Base-by-base conservation (phyloP, 345 rosid genomes). In the Streptanthus diversifolius region DNA sequence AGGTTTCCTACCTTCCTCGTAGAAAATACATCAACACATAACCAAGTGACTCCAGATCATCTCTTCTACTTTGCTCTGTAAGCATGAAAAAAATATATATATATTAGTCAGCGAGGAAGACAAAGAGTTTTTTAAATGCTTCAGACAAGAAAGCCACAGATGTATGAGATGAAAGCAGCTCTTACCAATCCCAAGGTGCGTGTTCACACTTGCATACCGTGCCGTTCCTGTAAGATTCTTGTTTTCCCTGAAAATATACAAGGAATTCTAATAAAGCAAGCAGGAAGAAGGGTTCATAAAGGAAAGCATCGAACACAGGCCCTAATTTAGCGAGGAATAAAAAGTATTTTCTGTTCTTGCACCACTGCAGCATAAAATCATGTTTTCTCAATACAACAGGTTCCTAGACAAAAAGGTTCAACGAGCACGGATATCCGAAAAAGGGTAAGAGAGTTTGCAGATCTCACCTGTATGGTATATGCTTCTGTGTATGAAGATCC, bases 151-250 rank as follows among this genome's bases (percentile, higher is more conserved):
- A 37, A 68, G 3, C 47, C 6, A 43, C 14, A 0, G 24, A 24
- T 37, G 57, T 35, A 21, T 27, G 27, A 68, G 9, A 41, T n/a
- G 51, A 39, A 30, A 53, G 15, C 45, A 55, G 18, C 71, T 63
- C 67, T 79, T 53, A 91, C 99, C 99, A 81, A 95, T 88, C 78
- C 96, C 98, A 64, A 87, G 96, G 83, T 93, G 98, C 66, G 98
- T 91, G 70, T 93, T 93, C 63, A 91, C 95, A 85, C 98, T 91
- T 57, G 97, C 97, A 82, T 91, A 95, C 40, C 93, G 90, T 64
- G 99, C 97, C 39, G 99, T 95, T 77, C 97, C 99, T n/a, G 95
- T 91, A 55, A 91, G 95, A 81, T 91, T 87, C 85, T 91, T 95
- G 80, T 91, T 95, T 82, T 95, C 99, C 80, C 99, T 95, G 82